Evolutionary conservation across 352 stramenopile species (phyloP).

Genomic region (Phytophthora palmivora): DNA sequence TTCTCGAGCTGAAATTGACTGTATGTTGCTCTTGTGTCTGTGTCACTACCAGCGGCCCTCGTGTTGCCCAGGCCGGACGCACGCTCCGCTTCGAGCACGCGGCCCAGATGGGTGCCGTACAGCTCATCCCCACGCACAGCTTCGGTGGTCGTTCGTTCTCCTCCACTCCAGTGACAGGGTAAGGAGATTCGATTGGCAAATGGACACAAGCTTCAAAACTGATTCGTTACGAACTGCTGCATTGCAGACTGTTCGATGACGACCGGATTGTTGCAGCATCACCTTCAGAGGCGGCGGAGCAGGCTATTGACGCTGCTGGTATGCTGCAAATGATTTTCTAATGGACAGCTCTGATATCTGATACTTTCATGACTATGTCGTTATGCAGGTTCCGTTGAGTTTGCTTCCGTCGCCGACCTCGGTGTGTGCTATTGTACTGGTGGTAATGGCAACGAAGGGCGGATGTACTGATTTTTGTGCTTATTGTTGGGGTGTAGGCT

Average conservation of each 20-base stretch:
- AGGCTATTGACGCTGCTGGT: conserved; percentile 55
- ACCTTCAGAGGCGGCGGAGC: conserved; percentile 49
- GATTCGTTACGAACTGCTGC: background rate
- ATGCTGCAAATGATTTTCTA: background rate
- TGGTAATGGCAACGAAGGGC: background rate
- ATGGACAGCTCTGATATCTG: background rate
- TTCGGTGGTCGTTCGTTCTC: conserved; percentile 72
- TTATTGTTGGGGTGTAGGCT: conserved; percentile 36
- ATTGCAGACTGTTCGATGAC: conserved; percentile 44
- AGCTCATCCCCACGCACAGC: conserved; percentile 49
- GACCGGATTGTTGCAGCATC: conserved; percentile 57
- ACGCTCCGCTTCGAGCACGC: conserved; percentile 47
- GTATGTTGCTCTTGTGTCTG: conserved; percentile 3
- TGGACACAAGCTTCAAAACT: background rate
- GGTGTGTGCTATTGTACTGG: conserved; percentile 27
- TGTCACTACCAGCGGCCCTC: conserved; percentile 30
- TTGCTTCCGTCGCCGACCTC: conserved; percentile 63
- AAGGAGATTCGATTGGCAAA: conserved; percentile 11
- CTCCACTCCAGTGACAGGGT: conserved; percentile 57
- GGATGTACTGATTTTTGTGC: conserved; percentile 10
- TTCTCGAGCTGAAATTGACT: background rate
- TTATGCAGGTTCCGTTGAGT: conserved; percentile 54
- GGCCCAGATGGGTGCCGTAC: conserved; percentile 51
- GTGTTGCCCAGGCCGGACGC: conserved; percentile 32
- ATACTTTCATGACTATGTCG: conserved; percentile 6